Evolutionary conservation across 2,329 filamentous ascomycete species (phyloP).

Genomic region (Pezizomycotina sp.): DNA sequence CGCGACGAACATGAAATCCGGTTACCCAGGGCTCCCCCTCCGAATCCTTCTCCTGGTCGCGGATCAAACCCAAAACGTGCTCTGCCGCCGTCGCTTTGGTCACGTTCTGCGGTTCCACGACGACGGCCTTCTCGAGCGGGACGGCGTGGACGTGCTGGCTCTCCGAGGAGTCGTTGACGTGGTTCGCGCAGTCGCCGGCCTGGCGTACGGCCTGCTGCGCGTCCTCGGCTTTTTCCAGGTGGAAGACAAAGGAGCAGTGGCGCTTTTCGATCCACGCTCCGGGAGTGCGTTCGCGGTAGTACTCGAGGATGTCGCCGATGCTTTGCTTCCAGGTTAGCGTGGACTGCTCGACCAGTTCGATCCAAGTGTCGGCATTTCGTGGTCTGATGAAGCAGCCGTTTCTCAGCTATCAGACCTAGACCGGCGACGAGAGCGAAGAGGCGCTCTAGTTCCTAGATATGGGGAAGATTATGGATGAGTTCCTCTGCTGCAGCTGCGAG

Average conservation of each 20-base stretch:
- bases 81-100: slow-evolving; percentile 74
- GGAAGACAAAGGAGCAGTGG: slow-evolving; percentile 82
- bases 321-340: slow-evolving; percentile 58
- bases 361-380: slow-evolving; percentile 53
- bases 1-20: slow-evolving; percentile 77
- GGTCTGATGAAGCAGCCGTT: slow-evolving; percentile 79
- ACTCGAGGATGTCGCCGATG: slow-evolving; percentile 66
- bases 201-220: slow-evolving; percentile 57
- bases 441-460: slow-evolving; percentile 51
- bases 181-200: slow-evolving; percentile 76
- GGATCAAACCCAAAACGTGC: slow-evolving; percentile 44
- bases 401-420: slow-evolving; percentile 82
- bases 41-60: slow-evolving; percentile 33
- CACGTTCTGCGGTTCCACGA: slow-evolving; percentile 72
- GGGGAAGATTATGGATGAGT: neutral
- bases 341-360: slow-evolving; percentile 42
- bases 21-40: slow-evolving; percentile 28
- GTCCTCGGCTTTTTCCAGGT: slow-evolving; percentile 71
- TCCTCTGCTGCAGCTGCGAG: neutral
- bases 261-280: slow-evolving; percentile 77
- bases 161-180: slow-evolving; percentile 88
- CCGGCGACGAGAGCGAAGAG: slow-evolving; percentile 71
- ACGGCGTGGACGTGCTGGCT: slow-evolving; percentile 70
- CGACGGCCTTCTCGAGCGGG: slow-evolving; percentile 59
- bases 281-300: slow-evolving; percentile 79